These are phyloP conservation scores for Capsicum rhomboideum DNA, from an alignment of 257 asterid genomes.

Conservation along the genomic window DNA sequence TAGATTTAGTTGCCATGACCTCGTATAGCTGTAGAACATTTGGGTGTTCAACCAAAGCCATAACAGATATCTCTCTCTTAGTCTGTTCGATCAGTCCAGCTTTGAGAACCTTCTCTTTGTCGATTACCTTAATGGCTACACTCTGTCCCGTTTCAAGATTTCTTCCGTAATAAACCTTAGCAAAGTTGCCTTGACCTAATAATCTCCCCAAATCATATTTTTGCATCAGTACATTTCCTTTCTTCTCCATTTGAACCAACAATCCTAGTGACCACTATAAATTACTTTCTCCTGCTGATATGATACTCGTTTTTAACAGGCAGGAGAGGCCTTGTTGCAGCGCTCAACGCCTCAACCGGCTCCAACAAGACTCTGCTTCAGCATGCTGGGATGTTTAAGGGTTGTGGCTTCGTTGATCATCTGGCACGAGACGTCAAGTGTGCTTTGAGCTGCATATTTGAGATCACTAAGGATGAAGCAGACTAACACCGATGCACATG, in stretches of 20 bases:
- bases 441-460: not conserved
- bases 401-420: constrained; percentile 11
- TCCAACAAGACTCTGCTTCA: constrained; percentile 16
- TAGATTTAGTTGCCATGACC: constrained; percentile 78
- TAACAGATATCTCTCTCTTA: constrained; percentile 66
- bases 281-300: not conserved
- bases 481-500: not conserved
- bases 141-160: constrained; percentile 48
- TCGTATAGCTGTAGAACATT: constrained; percentile 56
- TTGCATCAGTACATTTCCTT: constrained; percentile 54
- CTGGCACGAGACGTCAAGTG: constrained; percentile 9
- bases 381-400: constrained; percentile 6
- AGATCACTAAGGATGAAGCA: not conserved
- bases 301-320: not conserved
- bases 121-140: constrained; percentile 79
- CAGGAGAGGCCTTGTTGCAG: constrained; percentile 8
- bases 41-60: constrained; percentile 57
- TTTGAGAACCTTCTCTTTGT: constrained; percentile 58
- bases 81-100: constrained; percentile 62
- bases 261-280: not conserved
- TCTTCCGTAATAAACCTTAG: constrained; percentile 74
- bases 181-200: constrained; percentile 78
- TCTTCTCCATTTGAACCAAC: constrained; percentile 34
- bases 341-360: constrained; percentile 25
- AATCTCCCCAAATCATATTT: constrained; percentile 72